These are phyloP conservation scores for Exutisphaerella laricina DNA, from an alignment of 2,329 filamentous ascomycete species.

Conservation along the genomic window DNA sequence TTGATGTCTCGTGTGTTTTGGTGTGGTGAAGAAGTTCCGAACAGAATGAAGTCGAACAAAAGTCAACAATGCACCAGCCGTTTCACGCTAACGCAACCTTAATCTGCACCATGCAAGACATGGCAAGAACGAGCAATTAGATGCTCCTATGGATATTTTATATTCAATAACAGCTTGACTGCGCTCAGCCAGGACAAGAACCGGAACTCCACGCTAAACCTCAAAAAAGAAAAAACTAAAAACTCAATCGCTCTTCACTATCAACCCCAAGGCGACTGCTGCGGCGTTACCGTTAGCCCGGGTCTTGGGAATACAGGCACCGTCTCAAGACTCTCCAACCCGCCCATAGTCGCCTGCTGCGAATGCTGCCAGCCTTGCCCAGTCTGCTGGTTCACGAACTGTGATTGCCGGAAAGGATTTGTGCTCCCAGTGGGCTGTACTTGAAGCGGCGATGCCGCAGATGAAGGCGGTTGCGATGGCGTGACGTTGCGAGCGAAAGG, in stretches of 20 bases:
- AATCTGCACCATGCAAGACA: too few species aligned
- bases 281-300: slow-evolving; percentile 34
- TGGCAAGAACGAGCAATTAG: too few species aligned
- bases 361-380: slow-evolving; percentile 79
- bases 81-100: too few species aligned
- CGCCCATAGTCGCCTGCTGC: slow-evolving; percentile 72
- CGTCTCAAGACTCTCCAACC: slow-evolving; percentile 70
- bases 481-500: slow-evolving; percentile 58
- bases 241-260: background rate
- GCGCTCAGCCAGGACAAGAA: too few species aligned
- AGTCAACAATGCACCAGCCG: too few species aligned
- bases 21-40: too few species aligned
- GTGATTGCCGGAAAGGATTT: slow-evolving; percentile 89
- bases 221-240: slow-evolving; percentile 6
- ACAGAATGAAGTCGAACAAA: too few species aligned
- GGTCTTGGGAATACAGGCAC: slow-evolving; percentile 82
- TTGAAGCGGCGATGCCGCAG: slow-evolving; percentile 46
- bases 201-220: slow-evolving; percentile 4
- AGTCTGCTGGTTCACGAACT: slow-evolving; percentile 82
- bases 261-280: slow-evolving; percentile 28
- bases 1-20: too few species aligned
- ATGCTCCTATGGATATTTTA: too few species aligned
- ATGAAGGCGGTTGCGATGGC: slow-evolving; percentile 37
- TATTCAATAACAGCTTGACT: too few species aligned
- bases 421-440: slow-evolving; percentile 81